A percentile compares a stretch with the other conserved stretches of the same genome.
phyloP scores from a whole-genome alignment of 345 rosid genomes.

The Rubroshorea leprosula region DNA sequence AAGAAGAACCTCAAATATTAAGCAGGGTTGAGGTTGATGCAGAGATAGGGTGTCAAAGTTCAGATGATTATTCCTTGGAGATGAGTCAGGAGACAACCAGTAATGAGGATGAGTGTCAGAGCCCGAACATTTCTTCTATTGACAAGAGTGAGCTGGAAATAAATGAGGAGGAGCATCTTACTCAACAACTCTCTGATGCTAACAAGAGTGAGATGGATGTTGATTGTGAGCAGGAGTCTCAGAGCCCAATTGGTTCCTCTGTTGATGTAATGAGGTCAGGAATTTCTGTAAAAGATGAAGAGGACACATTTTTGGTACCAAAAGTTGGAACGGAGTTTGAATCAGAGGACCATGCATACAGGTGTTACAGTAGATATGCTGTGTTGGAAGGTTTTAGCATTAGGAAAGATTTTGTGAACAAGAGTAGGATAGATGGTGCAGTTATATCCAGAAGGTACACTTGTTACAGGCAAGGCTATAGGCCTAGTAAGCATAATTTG shows the following conservation, averaged over 20 bases:
- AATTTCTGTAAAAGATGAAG: slow-evolving; percentile 9
- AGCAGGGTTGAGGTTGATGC: slow-evolving; percentile 4
- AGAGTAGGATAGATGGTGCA: slow-evolving; percentile 24
- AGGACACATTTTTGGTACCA: slow-evolving; percentile 17
- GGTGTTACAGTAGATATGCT: slow-evolving; percentile 30
- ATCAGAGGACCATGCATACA: slow-evolving; percentile 30
- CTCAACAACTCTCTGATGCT: slow-evolving; percentile 11
- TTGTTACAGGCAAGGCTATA: slow-evolving; percentile 32
- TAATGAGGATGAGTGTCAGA: slow-evolving; percentile 6
- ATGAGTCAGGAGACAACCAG: slow-evolving; percentile 12
- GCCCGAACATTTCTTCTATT: slow-evolving; percentile 8
- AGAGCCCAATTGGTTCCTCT: slow-evolving; percentile 5
- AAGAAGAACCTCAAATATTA: slow-evolving; percentile 6
- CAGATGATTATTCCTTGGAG: slow-evolving; percentile 11
- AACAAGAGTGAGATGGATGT: slow-evolving; percentile 16
- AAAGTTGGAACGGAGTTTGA: slow-evolving; percentile 30
- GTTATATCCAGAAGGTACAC: slow-evolving; percentile 33
- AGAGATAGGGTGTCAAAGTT: slow-evolving; percentile 8
- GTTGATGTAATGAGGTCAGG: neutral
- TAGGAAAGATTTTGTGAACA: slow-evolving; percentile 33
- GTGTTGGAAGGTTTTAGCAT: slow-evolving; percentile 32
- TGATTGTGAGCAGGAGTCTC: slow-evolving; percentile 14
- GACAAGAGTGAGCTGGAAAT: slow-evolving; percentile 6
- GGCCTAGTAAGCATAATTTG: slow-evolving; percentile 17
- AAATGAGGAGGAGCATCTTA: slow-evolving; percentile 11